Conservation (phyloP, 2,329 filamentous ascomycete genomes). For the Didymella segeticola region DNA sequence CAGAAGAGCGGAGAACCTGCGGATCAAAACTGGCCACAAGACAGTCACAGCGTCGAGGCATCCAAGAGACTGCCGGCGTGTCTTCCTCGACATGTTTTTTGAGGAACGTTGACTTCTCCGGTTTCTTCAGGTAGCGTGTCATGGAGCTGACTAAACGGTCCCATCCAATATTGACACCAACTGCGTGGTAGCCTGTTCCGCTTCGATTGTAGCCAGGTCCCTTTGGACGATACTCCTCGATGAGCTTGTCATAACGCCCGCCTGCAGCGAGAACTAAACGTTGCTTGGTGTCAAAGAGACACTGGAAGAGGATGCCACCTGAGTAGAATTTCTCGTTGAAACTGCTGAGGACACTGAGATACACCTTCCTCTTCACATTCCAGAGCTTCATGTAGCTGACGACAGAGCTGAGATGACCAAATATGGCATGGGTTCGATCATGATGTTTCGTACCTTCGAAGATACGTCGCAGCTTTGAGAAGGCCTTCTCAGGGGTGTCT, state of each 20-base stretch:
- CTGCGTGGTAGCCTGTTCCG: constrained; percentile 69
- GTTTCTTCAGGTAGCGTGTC: constrained; percentile 57
- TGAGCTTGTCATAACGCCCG: constrained; percentile 88
- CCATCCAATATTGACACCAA: constrained; percentile 91
- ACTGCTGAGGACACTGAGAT: constrained; percentile 83
- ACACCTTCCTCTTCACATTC: constrained; percentile 77
- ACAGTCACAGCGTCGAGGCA: constrained; percentile 74
- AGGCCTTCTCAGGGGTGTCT: constrained; percentile 75
- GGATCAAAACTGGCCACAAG: constrained; percentile 88
- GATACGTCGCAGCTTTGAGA: constrained; percentile 65
- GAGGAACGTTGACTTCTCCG: constrained; percentile 60
- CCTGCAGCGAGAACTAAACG: constrained; percentile 89
- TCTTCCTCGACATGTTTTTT: constrained; percentile 73
- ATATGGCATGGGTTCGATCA: constrained; percentile 60
- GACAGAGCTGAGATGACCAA: constrained; percentile 82
- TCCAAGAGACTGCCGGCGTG: constrained; percentile 46
- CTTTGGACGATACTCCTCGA: constrained; percentile 80
- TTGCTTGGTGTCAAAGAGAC: constrained; percentile 82
- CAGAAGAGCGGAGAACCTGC: constrained; percentile 74
- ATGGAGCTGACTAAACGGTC: constrained; percentile 76
- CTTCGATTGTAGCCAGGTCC: constrained; percentile 62
- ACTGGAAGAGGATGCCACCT: constrained; percentile 83
- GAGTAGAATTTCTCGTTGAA: constrained; percentile 91
- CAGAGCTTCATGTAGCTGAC: constrained; percentile 78
- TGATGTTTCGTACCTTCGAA: constrained; percentile 62